Evolutionary conservation across 1,284 basidiomycete genomes (phyloP).

Genomic region (Boletus semigastroideus): DNA sequence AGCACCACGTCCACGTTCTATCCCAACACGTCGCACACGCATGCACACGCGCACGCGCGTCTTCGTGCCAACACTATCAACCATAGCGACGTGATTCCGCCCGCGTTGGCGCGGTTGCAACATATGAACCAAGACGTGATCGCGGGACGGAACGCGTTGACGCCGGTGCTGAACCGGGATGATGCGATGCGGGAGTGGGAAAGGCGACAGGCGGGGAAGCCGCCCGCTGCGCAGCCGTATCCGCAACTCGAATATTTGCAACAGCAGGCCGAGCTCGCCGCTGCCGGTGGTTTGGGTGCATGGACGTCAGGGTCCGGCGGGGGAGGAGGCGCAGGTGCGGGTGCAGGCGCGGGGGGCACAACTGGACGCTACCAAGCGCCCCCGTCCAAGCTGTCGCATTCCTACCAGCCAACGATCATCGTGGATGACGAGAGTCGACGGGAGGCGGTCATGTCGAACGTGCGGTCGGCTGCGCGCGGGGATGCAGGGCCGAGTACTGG

Average conservation of each 20-base stretch:
- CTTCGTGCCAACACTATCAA: slow-evolving; percentile 88
- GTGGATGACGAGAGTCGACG: slow-evolving; percentile 65
- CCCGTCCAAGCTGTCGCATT: slow-evolving; percentile 68
- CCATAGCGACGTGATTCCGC: slow-evolving; percentile 82
- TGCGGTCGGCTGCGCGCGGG: slow-evolving; percentile 61
- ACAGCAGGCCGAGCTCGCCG: slow-evolving; percentile 86
- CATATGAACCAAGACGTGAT: slow-evolving; percentile 89
- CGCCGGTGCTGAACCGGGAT: slow-evolving; percentile 86
- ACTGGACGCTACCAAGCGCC: slow-evolving; percentile 41
- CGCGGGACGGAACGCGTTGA: slow-evolving; percentile 76
- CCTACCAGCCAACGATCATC: slow-evolving; percentile 54
- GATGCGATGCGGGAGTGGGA: slow-evolving; percentile 92
- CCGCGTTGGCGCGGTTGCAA: slow-evolving; percentile 84
- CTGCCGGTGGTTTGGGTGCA: slow-evolving; percentile 53
- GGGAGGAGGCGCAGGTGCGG: slow-evolving; percentile 9
- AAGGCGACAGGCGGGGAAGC: slow-evolving; percentile 71
- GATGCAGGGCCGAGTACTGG: slow-evolving; percentile 47
- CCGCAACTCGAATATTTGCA: slow-evolving; percentile 88
- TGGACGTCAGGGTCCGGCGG: slow-evolving; percentile 38
- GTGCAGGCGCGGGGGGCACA: slow-evolving; percentile 1
- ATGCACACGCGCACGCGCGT: slow-evolving; percentile 45
- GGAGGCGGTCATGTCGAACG: slow-evolving; percentile 72
- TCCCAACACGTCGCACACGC: slow-evolving; percentile 40
- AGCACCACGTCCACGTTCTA: slow-evolving; percentile 62
- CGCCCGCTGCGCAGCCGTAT: slow-evolving; percentile 66